These are phyloP conservation scores for Metschnikowia aberdeeniae DNA, from an alignment of 805 yeast species.

Conservation along the genomic window DNA sequence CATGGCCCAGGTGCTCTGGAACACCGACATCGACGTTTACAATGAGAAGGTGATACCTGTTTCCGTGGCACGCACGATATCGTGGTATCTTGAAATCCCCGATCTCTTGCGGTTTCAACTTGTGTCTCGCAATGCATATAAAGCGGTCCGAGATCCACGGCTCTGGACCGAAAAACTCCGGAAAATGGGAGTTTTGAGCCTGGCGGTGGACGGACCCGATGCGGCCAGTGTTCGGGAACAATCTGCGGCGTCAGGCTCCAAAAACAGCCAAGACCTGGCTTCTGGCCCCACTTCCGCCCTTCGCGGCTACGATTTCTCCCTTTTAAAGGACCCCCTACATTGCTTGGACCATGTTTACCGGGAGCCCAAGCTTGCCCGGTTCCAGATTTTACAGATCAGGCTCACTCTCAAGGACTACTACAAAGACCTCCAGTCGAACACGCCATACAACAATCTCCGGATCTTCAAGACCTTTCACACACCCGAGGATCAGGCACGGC, in stretches of 20 bases:
- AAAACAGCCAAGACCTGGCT: not conserved
- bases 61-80: constrained; percentile 33
- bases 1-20: constrained; percentile 46
- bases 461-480: constrained; percentile 45
- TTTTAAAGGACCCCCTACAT: constrained; percentile 26
- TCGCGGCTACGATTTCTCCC: constrained; percentile 8
- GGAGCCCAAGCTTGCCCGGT: constrained; percentile 30
- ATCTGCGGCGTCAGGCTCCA: not conserved
- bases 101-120: constrained; percentile 38
- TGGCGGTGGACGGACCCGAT: constrained; percentile 10
- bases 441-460: constrained; percentile 38
- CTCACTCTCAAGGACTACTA: constrained; percentile 41
- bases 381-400: constrained; percentile 37
- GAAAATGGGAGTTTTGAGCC: constrained; percentile 37
- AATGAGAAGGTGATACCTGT: constrained; percentile 34
- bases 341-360: constrained; percentile 30
- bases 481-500: constrained; percentile 50
- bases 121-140: constrained; percentile 36
- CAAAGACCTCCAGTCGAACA: constrained; percentile 40
- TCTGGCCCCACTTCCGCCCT: not conserved
- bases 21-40: constrained; percentile 43
- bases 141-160: constrained; percentile 35
- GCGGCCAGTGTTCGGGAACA: not conserved
- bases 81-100: constrained; percentile 31
- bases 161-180: constrained; percentile 37